Percentiles rank a stretch among this genome's conserved stretches.
These are phyloP conservation scores for Myriosclerotinia curreyana DNA, from an alignment of 2,329 filamentous ascomycete species.

Conservation along the genomic window DNA sequence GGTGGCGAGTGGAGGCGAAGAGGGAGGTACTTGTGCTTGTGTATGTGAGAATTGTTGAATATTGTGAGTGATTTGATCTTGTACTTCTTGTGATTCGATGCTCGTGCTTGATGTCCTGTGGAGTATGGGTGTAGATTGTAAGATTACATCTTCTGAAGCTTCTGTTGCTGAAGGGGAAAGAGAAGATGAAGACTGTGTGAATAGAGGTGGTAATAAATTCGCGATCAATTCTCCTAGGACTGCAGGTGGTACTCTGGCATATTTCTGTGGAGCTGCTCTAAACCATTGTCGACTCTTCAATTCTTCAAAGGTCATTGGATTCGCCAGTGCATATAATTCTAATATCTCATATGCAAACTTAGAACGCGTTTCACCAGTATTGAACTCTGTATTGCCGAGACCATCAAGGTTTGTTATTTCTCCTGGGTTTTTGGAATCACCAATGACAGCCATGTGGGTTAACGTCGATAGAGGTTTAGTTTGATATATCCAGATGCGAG, in stretches of 20 bases:
- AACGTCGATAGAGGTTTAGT: conserved; percentile 48
- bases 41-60: conserved; percentile 33
- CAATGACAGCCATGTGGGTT: conserved; percentile 58
- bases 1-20: background rate
- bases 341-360: conserved; percentile 50
- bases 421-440: conserved; percentile 46
- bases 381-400: conserved; percentile 50
- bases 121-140: background rate
- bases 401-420: conserved; percentile 47
- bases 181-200: conserved; percentile 37
- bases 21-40: conserved; percentile 19
- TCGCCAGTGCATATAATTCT: conserved; percentile 61
- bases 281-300: conserved; percentile 57
- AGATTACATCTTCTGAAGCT: background rate
- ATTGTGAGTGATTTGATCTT: conserved; percentile 33
- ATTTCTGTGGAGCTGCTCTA: conserved; percentile 49
- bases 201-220: conserved; percentile 54
- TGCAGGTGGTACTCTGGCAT: conserved; percentile 54
- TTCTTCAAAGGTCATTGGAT: conserved; percentile 51
- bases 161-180: conserved; percentile 2
- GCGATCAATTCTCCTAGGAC: conserved; percentile 56
- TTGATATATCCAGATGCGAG: conserved; percentile 62
- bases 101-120: conserved; percentile 18
- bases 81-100: conserved; percentile 37
- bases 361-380: conserved; percentile 21